Percentiles rank a stretch among this genome's conserved stretches.
phyloP scores from a whole-genome alignment of 169 alveolate species.

The Plasmodium blacklocki region DNA sequence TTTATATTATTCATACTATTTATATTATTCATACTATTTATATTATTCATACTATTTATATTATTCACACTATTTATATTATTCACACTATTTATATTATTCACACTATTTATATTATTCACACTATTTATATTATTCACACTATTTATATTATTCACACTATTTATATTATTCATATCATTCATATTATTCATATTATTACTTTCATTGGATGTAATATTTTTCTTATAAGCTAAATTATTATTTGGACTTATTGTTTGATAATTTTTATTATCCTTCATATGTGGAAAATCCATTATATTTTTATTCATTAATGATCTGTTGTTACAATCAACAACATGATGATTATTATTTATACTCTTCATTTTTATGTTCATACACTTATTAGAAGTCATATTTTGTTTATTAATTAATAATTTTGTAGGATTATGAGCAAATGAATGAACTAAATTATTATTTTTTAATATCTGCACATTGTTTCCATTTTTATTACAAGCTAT shows the following conservation, averaged over 20 bases:
- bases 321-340: not conserved
- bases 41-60: no score
- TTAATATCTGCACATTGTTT: not conserved
- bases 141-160: no score
- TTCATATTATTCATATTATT: no score
- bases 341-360: not conserved
- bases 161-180: no score
- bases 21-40: no score
- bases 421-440: constrained; percentile 19
- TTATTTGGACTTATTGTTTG: not conserved
- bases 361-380: constrained; percentile 17
- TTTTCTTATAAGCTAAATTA: not conserved
- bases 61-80: no score
- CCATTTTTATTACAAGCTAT: not conserved
- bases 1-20: no score
- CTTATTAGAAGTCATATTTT: constrained; percentile 11
- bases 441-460: constrained; percentile 16
- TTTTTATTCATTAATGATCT: not conserved
- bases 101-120: not conserved
- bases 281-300: not conserved
- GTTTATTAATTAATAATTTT: constrained; percentile 31
- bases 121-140: not conserved
- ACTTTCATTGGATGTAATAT: not conserved
- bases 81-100: no score
- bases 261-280: constrained; percentile 7